Conservation (phyloP, 805 yeast genomes). For the Cyberlindnera samutprakarnensis region DNA sequence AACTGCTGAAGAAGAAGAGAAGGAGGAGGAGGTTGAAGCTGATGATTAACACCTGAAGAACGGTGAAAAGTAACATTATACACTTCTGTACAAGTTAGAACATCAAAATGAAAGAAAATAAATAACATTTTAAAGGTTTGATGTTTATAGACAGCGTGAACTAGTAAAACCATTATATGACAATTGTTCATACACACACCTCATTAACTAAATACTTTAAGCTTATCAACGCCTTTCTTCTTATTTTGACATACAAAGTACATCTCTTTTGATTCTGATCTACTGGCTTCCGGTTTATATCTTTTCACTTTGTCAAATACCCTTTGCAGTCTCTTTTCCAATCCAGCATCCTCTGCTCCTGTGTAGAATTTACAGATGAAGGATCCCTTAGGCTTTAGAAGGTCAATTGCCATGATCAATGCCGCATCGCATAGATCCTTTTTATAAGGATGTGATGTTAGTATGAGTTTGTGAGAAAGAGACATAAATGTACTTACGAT, state of each 20-base stretch:
- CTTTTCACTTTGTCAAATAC: conserved; percentile 59
- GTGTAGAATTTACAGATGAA: conserved; percentile 80
- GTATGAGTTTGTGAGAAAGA: not conserved
- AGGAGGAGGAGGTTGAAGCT: conserved; percentile 1
- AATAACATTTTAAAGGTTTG: too few relatives aligned
- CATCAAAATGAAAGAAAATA: not conserved
- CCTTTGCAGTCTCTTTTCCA: conserved; percentile 50
- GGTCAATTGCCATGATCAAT: conserved; percentile 59
- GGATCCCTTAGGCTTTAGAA: conserved; percentile 63
- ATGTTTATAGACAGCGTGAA: too few relatives aligned
- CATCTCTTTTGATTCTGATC: conserved; percentile 74
- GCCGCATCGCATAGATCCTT: conserved; percentile 90
- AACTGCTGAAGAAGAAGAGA: conserved; percentile 1
- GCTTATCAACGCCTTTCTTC: conserved; percentile 33
- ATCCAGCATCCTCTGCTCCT: conserved; percentile 65
- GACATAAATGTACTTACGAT: conserved; percentile 40
- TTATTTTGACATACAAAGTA: conserved; percentile 67
- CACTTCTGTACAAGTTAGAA: conserved; percentile 1
- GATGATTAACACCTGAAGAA: not conserved
- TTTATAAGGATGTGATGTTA: too few relatives aligned
- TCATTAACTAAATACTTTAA: conserved; percentile 33
- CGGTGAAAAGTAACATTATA: not conserved
- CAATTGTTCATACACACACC: too few relatives aligned
- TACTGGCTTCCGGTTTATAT: conserved; percentile 75
- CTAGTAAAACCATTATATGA: too few relatives aligned